A percentile compares a stretch with the other conserved stretches of the same genome.
Conservation (phyloP, 345 rosid species). For the Eucalyptus virginea region DNA sequence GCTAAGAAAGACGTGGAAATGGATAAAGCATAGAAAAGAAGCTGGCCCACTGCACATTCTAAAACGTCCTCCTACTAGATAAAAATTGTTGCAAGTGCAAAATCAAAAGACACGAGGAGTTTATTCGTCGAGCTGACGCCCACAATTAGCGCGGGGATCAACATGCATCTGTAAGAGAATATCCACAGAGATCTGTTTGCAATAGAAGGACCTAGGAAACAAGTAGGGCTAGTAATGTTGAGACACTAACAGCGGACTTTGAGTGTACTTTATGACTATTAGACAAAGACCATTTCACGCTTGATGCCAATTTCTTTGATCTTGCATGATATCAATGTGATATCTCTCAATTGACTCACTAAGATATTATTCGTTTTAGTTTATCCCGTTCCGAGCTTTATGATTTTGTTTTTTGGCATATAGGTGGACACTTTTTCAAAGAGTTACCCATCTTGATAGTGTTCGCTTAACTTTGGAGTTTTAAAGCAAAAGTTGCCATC, state of each 20-base stretch:
- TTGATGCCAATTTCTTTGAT: neutral
- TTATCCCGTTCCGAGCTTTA: rapidly evolving
- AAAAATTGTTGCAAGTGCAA: neutral
- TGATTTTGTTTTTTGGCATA: neutral
- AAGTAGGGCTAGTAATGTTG: neutral
- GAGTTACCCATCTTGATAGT: neutral
- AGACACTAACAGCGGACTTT: neutral
- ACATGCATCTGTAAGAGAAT: neutral
- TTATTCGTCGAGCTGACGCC: neutral
- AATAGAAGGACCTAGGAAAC: neutral
- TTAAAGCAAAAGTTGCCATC: rapidly evolving
- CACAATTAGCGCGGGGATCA: neutral
- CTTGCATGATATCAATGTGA: neutral
- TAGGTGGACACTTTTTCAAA: rapidly evolving
- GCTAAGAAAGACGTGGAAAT: no score
- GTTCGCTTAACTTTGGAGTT: neutral
- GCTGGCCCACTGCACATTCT: neutral
- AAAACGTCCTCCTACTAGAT: neutral
- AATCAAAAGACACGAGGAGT: neutral
- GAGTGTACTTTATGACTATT: neutral
- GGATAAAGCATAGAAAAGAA: no score
- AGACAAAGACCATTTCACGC: neutral
- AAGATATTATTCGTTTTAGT: neutral
- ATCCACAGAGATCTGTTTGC: neutral
- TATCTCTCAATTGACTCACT: neutral